Evolutionary conservation across 2,329 filamentous ascomycete genomes (phyloP).

Genomic region (Fusarium pseudonygamai): DNA sequence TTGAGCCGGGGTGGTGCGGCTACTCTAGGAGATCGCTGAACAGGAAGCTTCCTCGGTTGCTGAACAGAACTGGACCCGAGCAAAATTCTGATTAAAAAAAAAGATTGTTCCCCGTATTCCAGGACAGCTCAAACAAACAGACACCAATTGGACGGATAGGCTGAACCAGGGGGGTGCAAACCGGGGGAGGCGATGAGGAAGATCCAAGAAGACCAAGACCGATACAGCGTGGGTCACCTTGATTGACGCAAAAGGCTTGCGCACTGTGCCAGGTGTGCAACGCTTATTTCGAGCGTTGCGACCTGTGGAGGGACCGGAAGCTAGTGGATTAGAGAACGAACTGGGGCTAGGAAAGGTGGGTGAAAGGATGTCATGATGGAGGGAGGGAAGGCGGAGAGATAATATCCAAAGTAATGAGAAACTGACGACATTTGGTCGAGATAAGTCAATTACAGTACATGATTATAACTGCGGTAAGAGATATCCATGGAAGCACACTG

Average conservation of each 20-base stretch:
- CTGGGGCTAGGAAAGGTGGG: conserved; percentile 33
- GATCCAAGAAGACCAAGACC: conserved; percentile 36
- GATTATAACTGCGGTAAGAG: neutral
- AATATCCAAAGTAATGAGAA: conserved; percentile 5
- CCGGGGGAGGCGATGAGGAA: conserved; percentile 31
- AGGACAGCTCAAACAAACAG: conserved; percentile 13
- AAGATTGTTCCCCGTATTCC: conserved; percentile 15
- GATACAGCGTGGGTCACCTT: conserved; percentile 31
- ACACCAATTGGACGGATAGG: conserved; percentile 35
- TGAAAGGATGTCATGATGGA: conserved; percentile 37
- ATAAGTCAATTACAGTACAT: conserved; percentile 12
- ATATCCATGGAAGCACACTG: neutral
- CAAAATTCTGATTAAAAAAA: conserved; percentile 7
- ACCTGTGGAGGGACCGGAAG: conserved; percentile 11
- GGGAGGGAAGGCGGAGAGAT: conserved; percentile 30
- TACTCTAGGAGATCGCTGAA: conserved; percentile 7
- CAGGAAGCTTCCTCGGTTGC: conserved; percentile 13
- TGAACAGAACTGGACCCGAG: conserved; percentile 5
- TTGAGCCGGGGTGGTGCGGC: neutral
- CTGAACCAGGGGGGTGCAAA: conserved; percentile 29
- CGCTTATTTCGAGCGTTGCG: conserved; percentile 29
- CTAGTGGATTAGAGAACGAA: conserved; percentile 26
- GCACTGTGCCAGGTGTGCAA: conserved; percentile 27
- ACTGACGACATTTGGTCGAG: conserved; percentile 21
- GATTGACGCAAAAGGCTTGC: conserved; percentile 1